Base-by-base conservation (phyloP, 1,139 yeast species). In the Candida anutae region DNA sequence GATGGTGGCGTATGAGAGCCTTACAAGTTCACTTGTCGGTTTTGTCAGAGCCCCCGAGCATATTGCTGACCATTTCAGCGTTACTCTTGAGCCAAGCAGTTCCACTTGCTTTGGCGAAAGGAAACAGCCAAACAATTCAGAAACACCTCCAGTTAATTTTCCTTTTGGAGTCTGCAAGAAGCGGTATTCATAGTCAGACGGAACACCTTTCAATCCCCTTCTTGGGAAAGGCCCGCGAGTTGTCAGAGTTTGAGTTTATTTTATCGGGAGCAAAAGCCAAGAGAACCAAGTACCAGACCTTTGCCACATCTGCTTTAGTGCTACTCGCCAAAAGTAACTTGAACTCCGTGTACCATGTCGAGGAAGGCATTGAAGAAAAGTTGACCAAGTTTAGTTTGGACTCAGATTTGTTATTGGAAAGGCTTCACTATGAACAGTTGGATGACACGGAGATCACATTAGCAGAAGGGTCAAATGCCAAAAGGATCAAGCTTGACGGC, bases 181-280 rank as follows among this genome's bases (percentile, higher is more conserved):
- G 59, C 41, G 74, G 71, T 26, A 60, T 76, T 40, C 80, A 70
- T 39, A 75, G 74, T 40, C 77, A 61, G 39, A 69, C 74, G 22
- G 88, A 72, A 47, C 75, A 69, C 48, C 62, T 66, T 29, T 67
- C 74, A 1, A 51, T 67, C 25, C 74, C 71, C 6, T 63, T 66
- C 17, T 66, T 72, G 43, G 56, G 53, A 9, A 67, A 61, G 52
- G 93, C 71, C 16, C 69, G 65, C 32, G 62, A 62, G 16, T 44
- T 75, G 8, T 75, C 94, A 0, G 71, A 74, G 1, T 63, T 93
- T 27, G 59, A 68, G 23, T 69, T 80, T 36, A 69, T 79, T 1
- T 56, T 88, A 27, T 80, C 96, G 1, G 98, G 98, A 38, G 84
- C 90, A 27, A 75, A 77, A 41, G 96, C 95, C 5, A 82, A 79